Evolutionary conservation across 495 filamentous ascomycete genomes (phyloP).

Genomic region (Penicilliopsis zonata): DNA sequence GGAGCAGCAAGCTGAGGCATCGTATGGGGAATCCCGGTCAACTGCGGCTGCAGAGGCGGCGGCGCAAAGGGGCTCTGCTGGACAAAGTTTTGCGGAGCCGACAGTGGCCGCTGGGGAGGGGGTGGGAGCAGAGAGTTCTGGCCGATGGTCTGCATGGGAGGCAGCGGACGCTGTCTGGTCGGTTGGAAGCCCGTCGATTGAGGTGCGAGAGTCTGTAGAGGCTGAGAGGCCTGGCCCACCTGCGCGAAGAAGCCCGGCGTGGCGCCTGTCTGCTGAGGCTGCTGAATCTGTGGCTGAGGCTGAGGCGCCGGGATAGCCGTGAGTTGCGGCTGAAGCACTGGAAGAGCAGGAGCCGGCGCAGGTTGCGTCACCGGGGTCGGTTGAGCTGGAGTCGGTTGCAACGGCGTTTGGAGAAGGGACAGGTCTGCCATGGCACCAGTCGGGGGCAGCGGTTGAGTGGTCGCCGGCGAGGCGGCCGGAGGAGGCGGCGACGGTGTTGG

Average conservation of each 20-base stretch:
- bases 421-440: conserved; percentile 70
- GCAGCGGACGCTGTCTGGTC: conserved; percentile 61
- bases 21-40: conserved; percentile 55
- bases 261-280: conserved; percentile 39
- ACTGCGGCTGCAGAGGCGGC: conserved; percentile 69
- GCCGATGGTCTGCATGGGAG: conserved; percentile 50
- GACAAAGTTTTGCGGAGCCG: conserved; percentile 70
- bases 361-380: conserved; percentile 28
- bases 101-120: conserved; percentile 72
- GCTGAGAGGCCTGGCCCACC: conserved; percentile 28
- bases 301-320: conserved; percentile 29
- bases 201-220: conserved; percentile 15
- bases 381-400: conserved; percentile 59
- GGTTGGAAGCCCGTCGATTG: conserved; percentile 39
- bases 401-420: conserved; percentile 59
- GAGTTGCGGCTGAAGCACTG: conserved; percentile 30
- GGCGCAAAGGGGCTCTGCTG: conserved; percentile 62
- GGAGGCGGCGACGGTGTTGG: conserved; percentile 18
- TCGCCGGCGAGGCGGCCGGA: conserved; percentile 22
- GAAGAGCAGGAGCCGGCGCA: conserved; percentile 13
- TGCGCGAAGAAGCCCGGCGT: conserved; percentile 40
- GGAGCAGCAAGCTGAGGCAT: conserved; percentile 48
- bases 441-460: conserved; percentile 28
- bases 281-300: conserved; percentile 38
- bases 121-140: conserved; percentile 64